Conservation (phyloP, 306 rosid species). For the Prosopis cineraria region DNA sequence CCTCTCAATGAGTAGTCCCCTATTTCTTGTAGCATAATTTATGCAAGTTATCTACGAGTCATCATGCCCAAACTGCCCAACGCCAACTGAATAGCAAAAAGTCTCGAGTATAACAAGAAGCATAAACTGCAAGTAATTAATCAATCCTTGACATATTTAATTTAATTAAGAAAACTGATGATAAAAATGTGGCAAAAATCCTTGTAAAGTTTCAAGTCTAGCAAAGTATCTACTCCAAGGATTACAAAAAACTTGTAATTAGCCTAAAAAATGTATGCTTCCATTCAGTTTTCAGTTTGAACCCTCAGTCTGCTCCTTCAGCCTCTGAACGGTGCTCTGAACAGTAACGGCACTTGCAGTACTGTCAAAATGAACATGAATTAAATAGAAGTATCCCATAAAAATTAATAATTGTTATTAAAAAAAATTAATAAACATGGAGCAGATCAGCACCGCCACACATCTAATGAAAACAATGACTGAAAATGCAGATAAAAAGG, state of each 20-base stretch:
- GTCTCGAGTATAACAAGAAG: background rate
- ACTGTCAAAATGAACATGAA: constrained; percentile 37
- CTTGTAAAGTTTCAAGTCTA: background rate
- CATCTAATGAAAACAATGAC: background rate
- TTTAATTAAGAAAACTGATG: background rate
- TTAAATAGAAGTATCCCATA: background rate
- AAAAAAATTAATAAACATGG: too few species aligned
- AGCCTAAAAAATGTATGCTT: background rate
- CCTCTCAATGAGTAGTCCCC: background rate
- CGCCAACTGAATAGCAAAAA: too few species aligned
- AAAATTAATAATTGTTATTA: too few species aligned
- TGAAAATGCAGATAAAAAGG: background rate
- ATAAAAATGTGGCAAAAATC: background rate
- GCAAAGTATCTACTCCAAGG: constrained; percentile 3
- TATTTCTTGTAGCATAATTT: background rate
- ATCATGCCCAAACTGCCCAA: too few species aligned
- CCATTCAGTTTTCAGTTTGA: constrained; percentile 15
- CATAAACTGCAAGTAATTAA: background rate
- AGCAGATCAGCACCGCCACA: too few species aligned
- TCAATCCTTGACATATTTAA: background rate
- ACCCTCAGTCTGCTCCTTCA: constrained; percentile 22
- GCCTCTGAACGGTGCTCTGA: background rate
- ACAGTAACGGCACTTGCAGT: constrained; percentile 43
- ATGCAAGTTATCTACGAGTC: background rate
- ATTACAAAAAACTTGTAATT: background rate